Conservation (phyloP, 208 protist genomes). For the Trypanosoma mega region DNA sequence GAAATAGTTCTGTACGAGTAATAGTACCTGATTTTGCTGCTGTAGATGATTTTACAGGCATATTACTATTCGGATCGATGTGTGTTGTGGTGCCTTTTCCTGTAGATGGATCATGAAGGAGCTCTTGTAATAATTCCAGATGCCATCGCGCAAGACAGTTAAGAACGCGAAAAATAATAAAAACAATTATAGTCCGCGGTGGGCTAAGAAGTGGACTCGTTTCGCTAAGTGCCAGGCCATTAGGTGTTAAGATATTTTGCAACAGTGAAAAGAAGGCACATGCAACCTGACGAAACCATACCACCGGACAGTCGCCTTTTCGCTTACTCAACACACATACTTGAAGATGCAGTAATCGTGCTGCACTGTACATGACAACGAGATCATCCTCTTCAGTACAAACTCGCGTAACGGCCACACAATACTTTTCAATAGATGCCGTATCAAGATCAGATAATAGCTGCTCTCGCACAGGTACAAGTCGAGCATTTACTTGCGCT, state of each 20-base stretch:
- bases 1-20: conserved; percentile 74
- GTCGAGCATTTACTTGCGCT: conserved; percentile 31
- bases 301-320: conserved; percentile 42
- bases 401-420: conserved; percentile 51
- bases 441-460: conserved; percentile 64
- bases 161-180: conserved; percentile 62
- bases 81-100: conserved; percentile 15
- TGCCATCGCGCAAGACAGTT: conserved; percentile 80
- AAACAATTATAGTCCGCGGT: conserved; percentile 56
- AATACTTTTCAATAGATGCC: conserved; percentile 59
- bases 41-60: conserved; percentile 3
- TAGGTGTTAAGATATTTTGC: conserved; percentile 71
- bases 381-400: conserved; percentile 51
- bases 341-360: conserved; percentile 51
- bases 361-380: conserved; percentile 54
- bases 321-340: conserved; percentile 42
- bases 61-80: conserved; percentile 16
- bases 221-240: conserved; percentile 29
- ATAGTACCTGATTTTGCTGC: conserved; percentile 29
- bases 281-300: conserved; percentile 52
- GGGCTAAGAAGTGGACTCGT: conserved; percentile 20
- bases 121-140: conserved; percentile 59
- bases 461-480: conserved; percentile 52
- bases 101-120: conserved; percentile 50
- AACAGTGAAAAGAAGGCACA: conserved; percentile 66